Percentiles rank a stretch among this genome's conserved stretches.
These are phyloP conservation scores for Cephaloascus fragrans DNA, from an alignment of 805 yeast species.

Conservation along the genomic window DNA sequence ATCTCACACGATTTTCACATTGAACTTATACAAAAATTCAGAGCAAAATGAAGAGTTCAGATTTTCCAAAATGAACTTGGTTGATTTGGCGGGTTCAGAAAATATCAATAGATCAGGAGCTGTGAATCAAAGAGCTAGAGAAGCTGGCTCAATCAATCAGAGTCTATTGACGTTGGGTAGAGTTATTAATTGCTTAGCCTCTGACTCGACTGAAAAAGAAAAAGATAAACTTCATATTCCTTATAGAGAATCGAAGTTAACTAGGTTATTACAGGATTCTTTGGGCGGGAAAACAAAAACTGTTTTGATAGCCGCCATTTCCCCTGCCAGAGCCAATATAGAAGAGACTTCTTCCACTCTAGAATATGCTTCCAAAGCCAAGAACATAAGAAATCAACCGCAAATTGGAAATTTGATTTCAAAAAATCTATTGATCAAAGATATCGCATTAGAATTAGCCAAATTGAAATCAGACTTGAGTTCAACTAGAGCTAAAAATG, in stretches of 20 bases:
- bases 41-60: slow-evolving; percentile 7
- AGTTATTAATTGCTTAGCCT: slow-evolving; percentile 19
- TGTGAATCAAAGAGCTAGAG: slow-evolving; percentile 28
- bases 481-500: slow-evolving; percentile 56
- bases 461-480: slow-evolving; percentile 40
- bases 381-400: slow-evolving; percentile 24
- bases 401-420: slow-evolving; percentile 35
- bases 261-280: slow-evolving; percentile 67
- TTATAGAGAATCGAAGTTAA: slow-evolving; percentile 65
- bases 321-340: slow-evolving; percentile 34
- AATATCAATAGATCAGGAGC: slow-evolving; percentile 32
- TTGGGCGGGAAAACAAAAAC: slow-evolving; percentile 36
- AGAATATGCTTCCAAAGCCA: slow-evolving; percentile 34
- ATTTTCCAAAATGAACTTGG: slow-evolving; percentile 28
- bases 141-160: slow-evolving; percentile 35
- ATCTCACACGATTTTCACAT: slow-evolving; percentile 69
- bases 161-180: slow-evolving; percentile 32
- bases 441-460: slow-evolving; percentile 34
- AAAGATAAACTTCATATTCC: slow-evolving; percentile 20
- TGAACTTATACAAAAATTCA: slow-evolving; percentile 40
- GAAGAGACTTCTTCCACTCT: slow-evolving; percentile 45
- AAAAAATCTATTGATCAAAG: slow-evolving; percentile 34
- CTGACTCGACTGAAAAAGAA: slow-evolving; percentile 16
- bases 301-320: slow-evolving; percentile 32
- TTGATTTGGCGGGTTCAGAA: slow-evolving; percentile 36